Base-by-base conservation (phyloP, 331 rosid genomes). In the Ulmus americana region DNA sequence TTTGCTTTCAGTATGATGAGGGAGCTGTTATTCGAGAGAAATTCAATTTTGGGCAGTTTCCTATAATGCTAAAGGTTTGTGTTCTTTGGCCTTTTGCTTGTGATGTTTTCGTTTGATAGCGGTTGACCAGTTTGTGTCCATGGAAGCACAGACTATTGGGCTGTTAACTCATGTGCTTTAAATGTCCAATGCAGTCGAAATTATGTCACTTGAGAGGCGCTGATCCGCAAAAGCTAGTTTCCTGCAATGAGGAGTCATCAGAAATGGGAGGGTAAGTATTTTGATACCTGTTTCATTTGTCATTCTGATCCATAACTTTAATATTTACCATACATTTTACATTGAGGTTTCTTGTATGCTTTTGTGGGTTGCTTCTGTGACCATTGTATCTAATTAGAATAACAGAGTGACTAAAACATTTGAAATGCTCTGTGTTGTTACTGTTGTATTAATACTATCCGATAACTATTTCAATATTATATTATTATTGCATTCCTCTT, bases 261-360 rank as follows among this genome's bases (percentile, higher is more conserved):
- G 98, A 94, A 78, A 87, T 94, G 97, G 98, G 98, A 47, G 98
- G 98, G 98, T 89, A 81, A 67, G 98, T 92, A 71, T 69, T 80
- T 64, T 57, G 40, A 13, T 55, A 20, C 64, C 55, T 41, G 63
- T 46, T 57, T 45, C 52, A 78, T 75, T 66, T 48, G 7, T 54
- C 35, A 28, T 28, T 28, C 35, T 28, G 35, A 28, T 28, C 35
- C 35, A 28, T 28, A 28, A 28, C 35, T 28, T 28, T 28, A 28
- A 28, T 28, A 28, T 28, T 28, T 28, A 28, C 35, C 35, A 28
- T 14, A 20, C 13, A n/a, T 16, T 16, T 5, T 51, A 51, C 22
- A 51, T 11, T 51, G 62, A 28, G 4, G 35, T 28, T 28, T 28
- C 35, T 28, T 28, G 35, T 28, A 28, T 28, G 35, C 35, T 28